A percentile compares a stretch with the other conserved stretches of the same genome.
Conservation (phyloP, 1,284 basidiomycete genomes). For the Schizophyllum amplum region DNA sequence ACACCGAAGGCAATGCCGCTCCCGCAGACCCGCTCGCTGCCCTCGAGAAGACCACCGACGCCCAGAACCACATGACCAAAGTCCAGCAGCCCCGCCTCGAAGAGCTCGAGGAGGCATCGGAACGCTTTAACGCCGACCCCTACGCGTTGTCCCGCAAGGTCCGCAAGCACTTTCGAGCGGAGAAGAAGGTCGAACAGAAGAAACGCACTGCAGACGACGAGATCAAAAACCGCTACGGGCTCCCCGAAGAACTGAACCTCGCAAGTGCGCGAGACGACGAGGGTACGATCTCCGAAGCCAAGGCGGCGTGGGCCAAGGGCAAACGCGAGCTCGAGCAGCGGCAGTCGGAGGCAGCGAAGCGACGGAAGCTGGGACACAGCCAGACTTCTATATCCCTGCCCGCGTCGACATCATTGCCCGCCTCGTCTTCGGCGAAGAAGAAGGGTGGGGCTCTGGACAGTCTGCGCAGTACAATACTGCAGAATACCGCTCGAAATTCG, state of each 20-base stretch:
- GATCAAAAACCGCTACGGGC: constrained; percentile 65
- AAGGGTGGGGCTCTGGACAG: constrained; percentile 25
- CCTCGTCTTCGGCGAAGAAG: constrained; percentile 12
- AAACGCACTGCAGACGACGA: constrained; percentile 60
- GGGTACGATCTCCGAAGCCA: constrained; percentile 42
- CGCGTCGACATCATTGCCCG: too few species aligned
- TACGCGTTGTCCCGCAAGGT: constrained; percentile 70
- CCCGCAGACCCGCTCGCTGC: constrained; percentile 77
- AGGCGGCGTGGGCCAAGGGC: constrained; percentile 49
- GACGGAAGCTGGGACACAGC: constrained; percentile 35
- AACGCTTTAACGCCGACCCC: constrained; percentile 76
- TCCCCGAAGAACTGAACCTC: constrained; percentile 57
- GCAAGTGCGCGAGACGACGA: constrained; percentile 44
- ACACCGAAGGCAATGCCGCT: constrained; percentile 60
- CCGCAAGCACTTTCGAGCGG: constrained; percentile 75
- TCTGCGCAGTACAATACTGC: constrained; percentile 48
- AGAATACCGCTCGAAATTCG: constrained; percentile 41
- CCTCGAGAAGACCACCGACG: constrained; percentile 80
- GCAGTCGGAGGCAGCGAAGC: constrained; percentile 31
- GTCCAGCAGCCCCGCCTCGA: constrained; percentile 73
- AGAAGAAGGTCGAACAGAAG: constrained; percentile 71
- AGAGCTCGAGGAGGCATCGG: constrained; percentile 66
- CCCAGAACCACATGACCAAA: constrained; percentile 62
- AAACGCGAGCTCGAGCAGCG: constrained; percentile 32
- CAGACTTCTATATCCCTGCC: constrained; percentile 22